A percentile compares a stretch with the other conserved stretches of the same genome.
These are phyloP conservation scores for Calonectria montana DNA, from an alignment of 2,329 filamentous ascomycete genomes.

Conservation along the genomic window DNA sequence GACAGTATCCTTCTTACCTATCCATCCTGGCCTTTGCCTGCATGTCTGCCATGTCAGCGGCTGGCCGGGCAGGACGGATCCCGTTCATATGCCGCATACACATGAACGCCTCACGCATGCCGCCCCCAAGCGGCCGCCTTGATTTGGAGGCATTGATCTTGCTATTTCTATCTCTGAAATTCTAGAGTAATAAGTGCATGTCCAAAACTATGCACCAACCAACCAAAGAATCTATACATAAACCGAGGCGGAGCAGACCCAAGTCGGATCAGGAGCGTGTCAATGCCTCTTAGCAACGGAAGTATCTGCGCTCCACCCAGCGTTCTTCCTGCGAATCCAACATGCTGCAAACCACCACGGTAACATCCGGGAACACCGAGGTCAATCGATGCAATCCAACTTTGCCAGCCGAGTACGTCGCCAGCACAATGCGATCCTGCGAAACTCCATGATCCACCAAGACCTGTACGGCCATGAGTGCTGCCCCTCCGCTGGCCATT, in stretches of 20 bases:
- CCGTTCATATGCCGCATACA: conserved; percentile 6
- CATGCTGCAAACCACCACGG: conserved; percentile 86
- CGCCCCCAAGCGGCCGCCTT: background rate
- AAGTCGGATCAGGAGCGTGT: background rate
- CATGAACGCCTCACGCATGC: background rate
- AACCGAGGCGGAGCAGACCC: background rate
- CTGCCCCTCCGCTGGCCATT: conserved; percentile 89
- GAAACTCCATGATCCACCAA: conserved; percentile 92
- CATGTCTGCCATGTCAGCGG: background rate
- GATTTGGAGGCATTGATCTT: background rate
- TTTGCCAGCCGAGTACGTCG: conserved; percentile 90
- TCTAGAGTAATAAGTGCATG: background rate
- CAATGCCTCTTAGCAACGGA: conserved; percentile 74
- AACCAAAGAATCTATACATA: conserved; percentile 6
- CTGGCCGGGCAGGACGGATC: background rate
- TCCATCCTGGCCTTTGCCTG: background rate
- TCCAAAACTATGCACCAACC: background rate
- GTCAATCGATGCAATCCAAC: conserved; percentile 86
- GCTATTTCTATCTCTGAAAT: background rate
- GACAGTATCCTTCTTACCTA: background rate
- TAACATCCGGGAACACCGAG: conserved; percentile 88
- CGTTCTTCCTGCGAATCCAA: conserved; percentile 84
- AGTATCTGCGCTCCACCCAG: conserved; percentile 91
- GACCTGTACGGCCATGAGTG: conserved; percentile 96
- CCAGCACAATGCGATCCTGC: conserved; percentile 87